Evolutionary conservation across 2,329 filamentous ascomycete species (phyloP).

Genomic region (Aureobasidium sp.): DNA sequence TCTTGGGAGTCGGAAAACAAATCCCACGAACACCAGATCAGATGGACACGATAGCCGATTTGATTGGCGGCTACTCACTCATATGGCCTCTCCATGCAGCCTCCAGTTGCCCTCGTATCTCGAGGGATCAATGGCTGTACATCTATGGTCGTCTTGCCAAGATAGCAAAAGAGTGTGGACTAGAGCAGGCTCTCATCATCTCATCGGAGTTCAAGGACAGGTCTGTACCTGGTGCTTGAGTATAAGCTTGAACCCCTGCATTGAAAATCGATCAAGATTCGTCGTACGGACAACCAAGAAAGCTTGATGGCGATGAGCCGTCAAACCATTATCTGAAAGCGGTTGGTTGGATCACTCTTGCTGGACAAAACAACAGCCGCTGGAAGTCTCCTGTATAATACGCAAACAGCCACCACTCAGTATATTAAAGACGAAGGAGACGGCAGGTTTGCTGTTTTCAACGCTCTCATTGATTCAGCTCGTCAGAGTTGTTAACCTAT

Average conservation of each 20-base stretch:
- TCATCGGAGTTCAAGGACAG: neutral
- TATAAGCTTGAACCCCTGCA: neutral
- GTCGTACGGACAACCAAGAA: neutral
- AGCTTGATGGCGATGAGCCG: neutral
- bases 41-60: constrained; percentile 10
- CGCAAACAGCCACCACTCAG: no score
- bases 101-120: neutral
- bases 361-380: neutral
- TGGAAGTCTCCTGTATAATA: neutral
- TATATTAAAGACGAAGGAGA: neutral
- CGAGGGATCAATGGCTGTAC: neutral
- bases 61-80: constrained; percentile 8
- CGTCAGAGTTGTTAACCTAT: neutral
- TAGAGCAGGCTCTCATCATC: constrained; percentile 4
- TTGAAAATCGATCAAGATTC: neutral
- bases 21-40: neutral
- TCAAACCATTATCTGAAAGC: neutral
- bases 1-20: neutral
- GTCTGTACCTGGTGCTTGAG: neutral
- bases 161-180: constrained; percentile 3
- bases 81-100: constrained; percentile 8
- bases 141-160: constrained; percentile 7
- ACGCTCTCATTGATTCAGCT: neutral
- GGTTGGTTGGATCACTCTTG: no score
- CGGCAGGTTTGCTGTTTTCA: neutral